These are phyloP conservation scores for Rhynchosporium secalis DNA, from an alignment of 2,329 filamentous ascomycete genomes.

Conservation along the genomic window DNA sequence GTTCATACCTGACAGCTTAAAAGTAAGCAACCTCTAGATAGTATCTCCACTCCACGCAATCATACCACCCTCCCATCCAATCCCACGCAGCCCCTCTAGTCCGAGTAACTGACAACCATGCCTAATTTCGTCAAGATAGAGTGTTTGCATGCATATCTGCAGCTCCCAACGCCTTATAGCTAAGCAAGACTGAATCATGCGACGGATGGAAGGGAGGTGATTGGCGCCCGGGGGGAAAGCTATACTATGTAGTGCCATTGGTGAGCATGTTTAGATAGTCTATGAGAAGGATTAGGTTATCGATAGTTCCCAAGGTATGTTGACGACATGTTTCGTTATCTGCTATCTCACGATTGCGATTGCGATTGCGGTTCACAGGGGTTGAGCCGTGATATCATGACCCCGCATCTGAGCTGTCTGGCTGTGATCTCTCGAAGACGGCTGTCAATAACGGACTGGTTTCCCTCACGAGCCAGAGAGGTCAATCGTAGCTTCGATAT, in stretches of 20 bases:
- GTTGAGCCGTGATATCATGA: no score
- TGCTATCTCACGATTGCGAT: no score
- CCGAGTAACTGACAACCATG: neutral
- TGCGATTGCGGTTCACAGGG: no score
- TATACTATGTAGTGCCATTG: neutral
- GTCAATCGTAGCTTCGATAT: no score
- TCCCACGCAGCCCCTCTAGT: neutral
- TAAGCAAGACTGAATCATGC: conserved; percentile 5
- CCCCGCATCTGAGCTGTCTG: no score
- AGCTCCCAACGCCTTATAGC: neutral
- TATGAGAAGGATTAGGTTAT: neutral
- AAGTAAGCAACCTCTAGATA: neutral
- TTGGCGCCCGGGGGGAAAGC: neutral
- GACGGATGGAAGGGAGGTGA: neutral
- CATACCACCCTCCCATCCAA: neutral
- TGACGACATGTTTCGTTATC: no score
- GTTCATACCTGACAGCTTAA: neutral
- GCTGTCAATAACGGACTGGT: no score
- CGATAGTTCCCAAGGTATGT: neutral
- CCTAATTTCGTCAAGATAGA: neutral
- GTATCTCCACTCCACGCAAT: neutral
- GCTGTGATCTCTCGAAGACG: no score
- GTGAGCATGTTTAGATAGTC: no score
- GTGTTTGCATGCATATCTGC: conserved; percentile 3
- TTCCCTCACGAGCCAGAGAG: no score